phyloP scores from a whole-genome alignment of 495 filamentous ascomycete species.

The Aspergillus cristatus region DNA sequence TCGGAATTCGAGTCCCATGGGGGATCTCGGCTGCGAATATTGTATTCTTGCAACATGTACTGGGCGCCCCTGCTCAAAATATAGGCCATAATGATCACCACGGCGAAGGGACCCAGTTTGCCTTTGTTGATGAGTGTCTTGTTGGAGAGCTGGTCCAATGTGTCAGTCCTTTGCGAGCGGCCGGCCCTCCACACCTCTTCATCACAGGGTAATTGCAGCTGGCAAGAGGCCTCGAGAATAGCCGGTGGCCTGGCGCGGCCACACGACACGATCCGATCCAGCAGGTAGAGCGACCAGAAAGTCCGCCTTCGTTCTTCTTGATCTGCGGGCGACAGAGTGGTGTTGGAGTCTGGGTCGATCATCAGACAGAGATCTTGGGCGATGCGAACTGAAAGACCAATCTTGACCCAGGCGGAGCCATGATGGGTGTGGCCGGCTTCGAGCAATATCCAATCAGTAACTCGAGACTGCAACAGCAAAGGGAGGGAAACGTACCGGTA shows the following conservation, averaged over 20 bases:
- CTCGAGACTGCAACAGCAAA: conserved; percentile 4
- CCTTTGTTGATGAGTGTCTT: conserved; percentile 6
- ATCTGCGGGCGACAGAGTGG: conserved; percentile 8
- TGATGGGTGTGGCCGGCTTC: conserved; percentile 11
- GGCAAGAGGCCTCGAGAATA: conserved; percentile 16
- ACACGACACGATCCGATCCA: conserved; percentile 24
- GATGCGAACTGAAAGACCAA: conserved; percentile 23
- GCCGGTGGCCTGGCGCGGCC: conserved; percentile 17
- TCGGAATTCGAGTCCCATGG: no score
- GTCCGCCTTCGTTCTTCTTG: conserved; percentile 20
- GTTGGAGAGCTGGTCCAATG: conserved; percentile 5
- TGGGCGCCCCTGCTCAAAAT: no score
- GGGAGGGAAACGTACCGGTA: conserved; percentile 12
- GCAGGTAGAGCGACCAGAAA: conserved; percentile 28
- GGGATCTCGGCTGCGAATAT: no score
- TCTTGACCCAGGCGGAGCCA: conserved; percentile 17
- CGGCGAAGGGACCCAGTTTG: no score
- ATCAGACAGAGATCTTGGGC: conserved; percentile 22
- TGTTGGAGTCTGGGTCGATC: conserved; percentile 18
- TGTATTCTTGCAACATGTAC: no score
- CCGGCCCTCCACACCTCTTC: no score
- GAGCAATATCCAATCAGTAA: no score
- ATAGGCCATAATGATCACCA: no score
- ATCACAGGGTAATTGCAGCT: conserved; percentile 7
- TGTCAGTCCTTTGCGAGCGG: conserved; percentile 7